These are phyloP conservation scores for Hygrocybe punicea DNA, from an alignment of 768 basidiomycete species.

Conservation along the genomic window DNA sequence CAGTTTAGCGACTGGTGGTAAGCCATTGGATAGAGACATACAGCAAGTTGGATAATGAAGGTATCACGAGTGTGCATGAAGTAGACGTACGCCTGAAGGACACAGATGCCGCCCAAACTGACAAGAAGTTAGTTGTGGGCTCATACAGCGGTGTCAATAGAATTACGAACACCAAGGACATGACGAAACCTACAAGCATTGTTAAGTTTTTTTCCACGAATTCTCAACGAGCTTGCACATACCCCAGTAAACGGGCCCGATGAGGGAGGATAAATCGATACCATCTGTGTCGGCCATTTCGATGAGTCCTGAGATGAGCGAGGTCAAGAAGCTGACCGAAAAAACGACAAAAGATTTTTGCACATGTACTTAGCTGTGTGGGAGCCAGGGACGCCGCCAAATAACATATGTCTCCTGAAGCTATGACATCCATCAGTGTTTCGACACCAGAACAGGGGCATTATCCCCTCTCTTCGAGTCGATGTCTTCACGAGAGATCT, in stretches of 20 bases:
- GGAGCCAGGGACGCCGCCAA: no score
- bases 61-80: conserved; percentile 33
- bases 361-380: no score
- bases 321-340: no score
- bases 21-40: conserved; percentile 14
- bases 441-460: no score
- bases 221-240: not conserved
- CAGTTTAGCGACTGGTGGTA: not conserved
- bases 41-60: conserved; percentile 28
- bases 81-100: conserved; percentile 42
- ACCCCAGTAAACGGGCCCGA: conserved; percentile 38
- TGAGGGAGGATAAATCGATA: conserved; percentile 23
- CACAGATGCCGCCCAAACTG: conserved; percentile 40
- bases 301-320: no score
- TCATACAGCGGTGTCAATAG: not conserved
- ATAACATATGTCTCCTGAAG: no score
- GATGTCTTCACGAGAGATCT: no score
- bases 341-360: no score
- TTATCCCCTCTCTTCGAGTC: no score
- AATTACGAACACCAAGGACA: not conserved
- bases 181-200: not conserved
- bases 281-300: conserved; percentile 3
- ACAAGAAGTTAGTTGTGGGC: not conserved
- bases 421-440: no score
- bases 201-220: not conserved